These are phyloP conservation scores for Penicillium concentricum DNA, from an alignment of 2,329 filamentous ascomycete genomes.

Conservation along the genomic window DNA sequence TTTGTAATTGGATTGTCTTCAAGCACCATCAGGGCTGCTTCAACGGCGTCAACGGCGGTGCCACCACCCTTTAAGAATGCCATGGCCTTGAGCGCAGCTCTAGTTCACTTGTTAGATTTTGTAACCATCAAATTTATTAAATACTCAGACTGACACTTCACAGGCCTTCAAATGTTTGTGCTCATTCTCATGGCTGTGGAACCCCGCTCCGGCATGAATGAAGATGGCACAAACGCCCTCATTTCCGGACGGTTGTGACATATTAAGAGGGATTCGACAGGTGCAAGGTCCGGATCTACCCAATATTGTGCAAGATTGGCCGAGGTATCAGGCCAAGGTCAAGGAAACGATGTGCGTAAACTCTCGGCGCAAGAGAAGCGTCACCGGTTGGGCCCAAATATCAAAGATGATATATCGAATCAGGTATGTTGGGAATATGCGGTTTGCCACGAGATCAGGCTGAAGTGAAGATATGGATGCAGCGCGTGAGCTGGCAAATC, in stretches of 20 bases:
- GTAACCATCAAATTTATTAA: background rate
- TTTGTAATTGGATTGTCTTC: conserved; percentile 97
- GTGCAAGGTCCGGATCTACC: background rate
- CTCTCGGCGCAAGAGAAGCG: background rate
- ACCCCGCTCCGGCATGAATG: conserved; percentile 92
- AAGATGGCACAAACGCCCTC: conserved; percentile 73
- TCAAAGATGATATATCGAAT: background rate
- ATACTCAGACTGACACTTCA: conserved; percentile 66
- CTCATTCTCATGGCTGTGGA: conserved; percentile 86
- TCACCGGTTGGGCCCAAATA: background rate
- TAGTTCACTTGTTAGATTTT: conserved; percentile 36
- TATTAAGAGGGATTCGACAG: conserved; percentile 14
- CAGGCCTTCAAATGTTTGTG: conserved; percentile 80
- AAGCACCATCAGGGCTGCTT: conserved; percentile 80
- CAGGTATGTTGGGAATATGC: too few relatives aligned
- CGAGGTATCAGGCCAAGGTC: background rate
- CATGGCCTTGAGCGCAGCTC: conserved; percentile 84
- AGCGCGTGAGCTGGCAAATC: background rate
- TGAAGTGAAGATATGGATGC: background rate
- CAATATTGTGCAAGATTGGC: background rate
- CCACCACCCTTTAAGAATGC: conserved; percentile 73
- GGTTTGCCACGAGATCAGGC: background rate
- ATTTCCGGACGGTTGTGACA: conserved; percentile 38
- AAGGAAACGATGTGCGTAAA: too few relatives aligned
- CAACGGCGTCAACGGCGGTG: conserved; percentile 81